Base-by-base conservation (phyloP, 306 rosid species). In the Castanea mollissima region DNA sequence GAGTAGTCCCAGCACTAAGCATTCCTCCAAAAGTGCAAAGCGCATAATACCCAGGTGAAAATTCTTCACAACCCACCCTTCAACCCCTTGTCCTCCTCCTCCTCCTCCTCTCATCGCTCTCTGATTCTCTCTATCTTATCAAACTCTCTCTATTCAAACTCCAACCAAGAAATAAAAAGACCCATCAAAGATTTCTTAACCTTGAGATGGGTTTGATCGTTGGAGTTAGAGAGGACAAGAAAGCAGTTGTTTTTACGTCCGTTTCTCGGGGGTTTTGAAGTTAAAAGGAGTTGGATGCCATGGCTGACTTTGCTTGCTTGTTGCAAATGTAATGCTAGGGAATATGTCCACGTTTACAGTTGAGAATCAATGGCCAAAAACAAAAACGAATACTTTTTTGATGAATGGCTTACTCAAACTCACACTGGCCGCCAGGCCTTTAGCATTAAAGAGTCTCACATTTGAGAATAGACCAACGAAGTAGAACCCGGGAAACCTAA, bases 1-100 rank as follows among this genome's bases (percentile, higher is more conserved):
- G 91, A 75, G 92, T 86, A 51, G 90, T 71, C 2, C 97, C 92
- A 68, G 93, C 89, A 84, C 92, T 91, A 25, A 91, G 83, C 91
- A 88, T 86, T 74, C 96, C 96, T 25, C 96, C 96, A 2, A 85
- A 76, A 60, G 90, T 74, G 78, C 96, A 91, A 25, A 91, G 79
- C 57, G 88, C 92, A 78, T 85, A 91, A 82, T 91, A 91, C 29
- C 83, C 86, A 31, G 87, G 87, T 23, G 91, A 82, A 59, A 85
- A 90, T 60, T 90, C 89, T 81, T 86, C 88, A 52, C 81, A 79
- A 88, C 8, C 81, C 86, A 80, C 67, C 90, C 85, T 64, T 88
- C 88, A 32, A 31, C 83, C 41, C 72, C 83, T 62, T 41, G 44
- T 38, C 72, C 59, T 29, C 86, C 12, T 44, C 51, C 51, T 44